Base-by-base conservation (phyloP, 1,284 basidiomycete species). In the Ustilago vetiveriae region DNA sequence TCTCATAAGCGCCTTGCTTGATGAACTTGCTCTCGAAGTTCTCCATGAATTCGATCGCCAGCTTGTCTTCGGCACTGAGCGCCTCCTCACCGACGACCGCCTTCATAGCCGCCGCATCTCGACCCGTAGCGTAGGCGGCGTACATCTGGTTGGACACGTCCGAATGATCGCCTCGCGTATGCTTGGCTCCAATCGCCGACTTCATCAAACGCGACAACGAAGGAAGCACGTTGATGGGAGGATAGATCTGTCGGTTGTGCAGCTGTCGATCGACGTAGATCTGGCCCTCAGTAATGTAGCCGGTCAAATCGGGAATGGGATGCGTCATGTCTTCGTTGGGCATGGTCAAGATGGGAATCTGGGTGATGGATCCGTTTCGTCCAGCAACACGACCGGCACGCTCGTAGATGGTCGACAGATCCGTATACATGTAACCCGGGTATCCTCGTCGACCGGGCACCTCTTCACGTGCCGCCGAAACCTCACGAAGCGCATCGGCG, bases 241-340 rank as follows among this genome's bases (percentile, higher is more conserved):
- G 96, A 85, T 98, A 98, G 83, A 98, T 95, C 84, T 98, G 95
- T 79, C 92, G 87, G 85, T 94, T 94, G 86, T 93, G 87, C 82
- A 94, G 85, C 78, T 79, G 76, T 75, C 95, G 90, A 86, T 99
- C 96, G 80, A 99, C 92, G 84, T 92, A 97, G 84, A 99, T 97
- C 85, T 98, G 96, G 48, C 96, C 96, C 86, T 98, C 86, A 39
- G 95, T 98, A 83, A 98, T 98, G 85, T 98, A 98, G 49, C 96
- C 96, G 37, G 80, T 98, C 85, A 99, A 87, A 88, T 98, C 96
- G 77, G 95, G 96, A 84, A 99, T 98, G 56, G 96, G 96, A 84
- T 99, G 96, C 38, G 96, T 98, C 84, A 99, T 99, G 87, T 98
- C 72, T 84, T 98, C 96, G 85, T 98, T 99, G 29, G 96, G 96